Conservation (phyloP, 345 rosid species). For the Camelina neglecta region DNA sequence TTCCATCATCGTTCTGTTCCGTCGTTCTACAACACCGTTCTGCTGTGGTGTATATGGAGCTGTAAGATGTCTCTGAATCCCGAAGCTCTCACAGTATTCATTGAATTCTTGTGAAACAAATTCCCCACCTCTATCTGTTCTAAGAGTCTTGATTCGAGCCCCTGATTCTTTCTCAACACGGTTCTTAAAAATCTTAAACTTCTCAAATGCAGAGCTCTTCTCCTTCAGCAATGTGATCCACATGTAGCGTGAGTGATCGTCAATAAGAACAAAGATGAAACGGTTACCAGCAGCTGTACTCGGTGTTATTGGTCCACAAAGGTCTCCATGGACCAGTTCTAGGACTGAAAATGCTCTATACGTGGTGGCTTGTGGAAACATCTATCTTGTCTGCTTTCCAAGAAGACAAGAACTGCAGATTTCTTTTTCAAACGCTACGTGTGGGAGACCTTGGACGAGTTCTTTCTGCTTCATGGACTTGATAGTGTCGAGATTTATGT, state of each 20-base stretch:
- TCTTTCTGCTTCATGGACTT: no score
- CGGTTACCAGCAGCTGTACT: not conserved
- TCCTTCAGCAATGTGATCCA: not conserved
- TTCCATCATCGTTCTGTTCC: not conserved
- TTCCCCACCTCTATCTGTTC: not conserved
- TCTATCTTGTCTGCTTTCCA: no score
- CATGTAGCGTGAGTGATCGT: not conserved
- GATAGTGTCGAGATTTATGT: no score
- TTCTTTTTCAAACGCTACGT: no score
- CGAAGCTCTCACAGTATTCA: accelerated
- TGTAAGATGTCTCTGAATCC: not conserved
- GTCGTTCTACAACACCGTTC: not conserved
- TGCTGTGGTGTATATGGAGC: not conserved
- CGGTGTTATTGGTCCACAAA: not conserved
- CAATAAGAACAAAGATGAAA: not conserved
- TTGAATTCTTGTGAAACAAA: not conserved
- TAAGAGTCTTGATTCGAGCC: accelerated
- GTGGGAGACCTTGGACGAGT: no score
- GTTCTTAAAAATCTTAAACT: not conserved
- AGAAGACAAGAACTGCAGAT: no score
- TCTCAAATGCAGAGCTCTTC: not conserved
- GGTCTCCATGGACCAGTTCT: not conserved
- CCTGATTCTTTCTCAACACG: not conserved
- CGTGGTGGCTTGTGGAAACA: accelerated
- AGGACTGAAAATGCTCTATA: accelerated